These are phyloP conservation scores for Ceratocystis albifundus DNA, from an alignment of 2,329 filamentous ascomycete genomes.

Conservation along the genomic window DNA sequence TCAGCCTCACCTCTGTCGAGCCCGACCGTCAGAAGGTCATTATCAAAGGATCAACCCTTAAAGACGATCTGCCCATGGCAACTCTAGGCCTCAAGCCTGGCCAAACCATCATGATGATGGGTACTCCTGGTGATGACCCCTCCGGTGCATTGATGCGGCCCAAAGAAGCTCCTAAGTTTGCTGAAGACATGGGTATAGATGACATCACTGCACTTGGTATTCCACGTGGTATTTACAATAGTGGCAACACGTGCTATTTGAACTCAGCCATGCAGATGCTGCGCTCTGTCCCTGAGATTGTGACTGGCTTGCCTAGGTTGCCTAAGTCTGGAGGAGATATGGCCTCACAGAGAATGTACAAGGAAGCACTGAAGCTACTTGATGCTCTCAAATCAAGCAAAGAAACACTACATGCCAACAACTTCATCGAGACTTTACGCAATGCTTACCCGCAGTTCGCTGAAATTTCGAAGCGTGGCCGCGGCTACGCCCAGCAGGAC, in stretches of 20 bases:
- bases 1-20: slow-evolving; percentile 88
- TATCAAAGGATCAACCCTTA: slow-evolving; percentile 86
- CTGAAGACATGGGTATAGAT: slow-evolving; percentile 96
- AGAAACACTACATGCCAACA: slow-evolving; percentile 68
- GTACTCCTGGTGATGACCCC: slow-evolving; percentile 58
- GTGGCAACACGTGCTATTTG: slow-evolving; percentile 97
- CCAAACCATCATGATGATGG: slow-evolving; percentile 92
- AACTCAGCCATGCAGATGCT: slow-evolving; percentile 95
- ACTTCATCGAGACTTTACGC: slow-evolving; percentile 72
- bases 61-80: slow-evolving; percentile 81
- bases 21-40: slow-evolving; percentile 93
- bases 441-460: slow-evolving; percentile 82
- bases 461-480: slow-evolving; percentile 68
- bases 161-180: slow-evolving; percentile 70
- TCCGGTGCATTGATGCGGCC: slow-evolving; percentile 55
- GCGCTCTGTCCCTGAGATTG: slow-evolving; percentile 79
- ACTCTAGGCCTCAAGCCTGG: slow-evolving; percentile 75
- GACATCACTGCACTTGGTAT: slow-evolving; percentile 71
- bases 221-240: slow-evolving; percentile 77
- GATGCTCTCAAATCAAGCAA: slow-evolving; percentile 68
- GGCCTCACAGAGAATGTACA: slow-evolving; percentile 17
- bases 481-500: slow-evolving; percentile 92
- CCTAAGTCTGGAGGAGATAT: slow-evolving; percentile 47
- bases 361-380: slow-evolving; percentile 41
- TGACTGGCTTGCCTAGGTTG: slow-evolving; percentile 54